Evolutionary conservation across 2,329 filamentous ascomycete species (phyloP).

Genomic region (Penicillium psychrosexuale): DNA sequence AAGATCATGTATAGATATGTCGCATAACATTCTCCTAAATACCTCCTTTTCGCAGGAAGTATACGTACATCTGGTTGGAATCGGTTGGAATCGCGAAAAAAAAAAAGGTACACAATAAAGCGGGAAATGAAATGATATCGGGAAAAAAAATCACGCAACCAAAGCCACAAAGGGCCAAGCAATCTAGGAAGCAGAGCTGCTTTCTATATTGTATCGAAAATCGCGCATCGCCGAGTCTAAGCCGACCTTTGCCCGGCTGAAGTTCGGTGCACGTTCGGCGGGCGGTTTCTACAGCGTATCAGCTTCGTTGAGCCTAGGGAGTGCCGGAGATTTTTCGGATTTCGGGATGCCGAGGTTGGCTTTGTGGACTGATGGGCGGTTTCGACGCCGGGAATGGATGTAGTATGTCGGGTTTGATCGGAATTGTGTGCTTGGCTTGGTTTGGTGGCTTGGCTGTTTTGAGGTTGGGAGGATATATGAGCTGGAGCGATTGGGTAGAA

Average conservation of each 20-base stretch:
- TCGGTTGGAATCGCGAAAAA: neutral
- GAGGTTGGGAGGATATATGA: too few species aligned
- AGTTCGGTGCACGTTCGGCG: conserved; percentile 14
- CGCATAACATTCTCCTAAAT: neutral
- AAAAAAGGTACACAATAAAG: neutral
- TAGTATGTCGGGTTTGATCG: neutral
- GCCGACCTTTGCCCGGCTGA: conserved; percentile 14
- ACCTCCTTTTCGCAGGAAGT: neutral
- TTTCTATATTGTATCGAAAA: neutral
- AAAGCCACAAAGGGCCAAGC: neutral
- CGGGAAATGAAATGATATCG: neutral
- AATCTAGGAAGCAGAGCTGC: neutral
- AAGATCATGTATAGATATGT: too few species aligned
- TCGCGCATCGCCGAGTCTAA: conserved; percentile 6
- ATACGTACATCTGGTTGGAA: neutral
- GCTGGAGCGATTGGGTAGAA: neutral
- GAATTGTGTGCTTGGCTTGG: neutral
- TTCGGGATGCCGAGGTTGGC: conserved; percentile 6
- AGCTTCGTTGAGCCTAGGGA: neutral
- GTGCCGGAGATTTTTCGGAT: conserved; percentile 3
- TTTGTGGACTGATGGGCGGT: neutral
- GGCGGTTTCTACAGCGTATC: neutral
- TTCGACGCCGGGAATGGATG: neutral
- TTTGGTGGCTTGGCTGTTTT: conserved; percentile 1
- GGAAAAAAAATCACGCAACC: neutral